Evolutionary conservation across 441 rosid genomes (phyloP).

Genomic region (Gossypium schwendimanii): DNA sequence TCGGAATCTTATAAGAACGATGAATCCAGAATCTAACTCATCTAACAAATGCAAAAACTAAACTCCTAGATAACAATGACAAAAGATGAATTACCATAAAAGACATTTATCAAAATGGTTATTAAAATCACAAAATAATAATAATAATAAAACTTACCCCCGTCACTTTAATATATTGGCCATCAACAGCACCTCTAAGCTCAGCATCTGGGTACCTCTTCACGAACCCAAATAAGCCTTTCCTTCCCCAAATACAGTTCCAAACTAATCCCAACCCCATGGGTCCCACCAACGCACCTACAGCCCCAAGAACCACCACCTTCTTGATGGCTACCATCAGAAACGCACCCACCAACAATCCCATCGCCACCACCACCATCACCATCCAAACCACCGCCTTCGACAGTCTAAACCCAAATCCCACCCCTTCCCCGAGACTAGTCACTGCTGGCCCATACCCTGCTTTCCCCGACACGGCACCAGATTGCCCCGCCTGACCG

Average conservation of each 20-base stretch:
- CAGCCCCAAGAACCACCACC: constrained; percentile 58
- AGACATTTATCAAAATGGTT: background rate
- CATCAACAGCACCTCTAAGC: constrained; percentile 82
- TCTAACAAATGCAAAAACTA: background rate
- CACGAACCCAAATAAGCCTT: constrained; percentile 55
- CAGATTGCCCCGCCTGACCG: constrained; percentile 27
- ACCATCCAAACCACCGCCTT: constrained; percentile 64
- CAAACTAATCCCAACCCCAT: constrained; percentile 44
- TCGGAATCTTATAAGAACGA: too few species aligned
- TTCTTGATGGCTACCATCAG: constrained; percentile 71
- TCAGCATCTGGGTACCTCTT: constrained; percentile 60
- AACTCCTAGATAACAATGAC: background rate
- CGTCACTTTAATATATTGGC: constrained; percentile 81
- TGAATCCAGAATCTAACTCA: too few species aligned
- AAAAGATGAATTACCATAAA: background rate
- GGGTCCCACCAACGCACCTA: constrained; percentile 45
- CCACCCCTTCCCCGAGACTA: constrained; percentile 49
- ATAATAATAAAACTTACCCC: constrained; percentile 46
- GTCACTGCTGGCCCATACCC: constrained; percentile 80
- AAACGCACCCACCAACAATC: constrained; percentile 59
- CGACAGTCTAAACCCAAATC: constrained; percentile 69
- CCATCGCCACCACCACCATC: constrained; percentile 53
- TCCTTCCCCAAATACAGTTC: constrained; percentile 69
- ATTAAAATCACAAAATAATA: background rate
- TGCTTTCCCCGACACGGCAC: constrained; percentile 33